Evolutionary conservation across 768 basidiomycete genomes (phyloP).

Genomic region (Paxillus ammoniavirescens): DNA sequence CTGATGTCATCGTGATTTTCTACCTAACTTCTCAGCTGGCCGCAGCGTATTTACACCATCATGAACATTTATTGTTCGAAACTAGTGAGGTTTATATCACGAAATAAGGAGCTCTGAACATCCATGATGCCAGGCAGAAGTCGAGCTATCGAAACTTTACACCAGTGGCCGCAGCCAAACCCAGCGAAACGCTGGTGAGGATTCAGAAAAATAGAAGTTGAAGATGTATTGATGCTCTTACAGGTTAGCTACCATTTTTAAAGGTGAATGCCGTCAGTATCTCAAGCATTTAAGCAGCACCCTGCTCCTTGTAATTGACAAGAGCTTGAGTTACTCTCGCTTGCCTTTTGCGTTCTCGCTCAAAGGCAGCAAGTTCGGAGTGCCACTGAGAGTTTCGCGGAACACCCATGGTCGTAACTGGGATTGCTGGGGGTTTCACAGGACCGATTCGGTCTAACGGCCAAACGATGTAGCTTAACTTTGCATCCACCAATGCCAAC

Average conservation of each 20-base stretch:
- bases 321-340: slow-evolving; percentile 14
- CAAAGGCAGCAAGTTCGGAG: slow-evolving; percentile 29
- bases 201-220: not conserved
- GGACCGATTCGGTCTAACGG: slow-evolving; percentile 48
- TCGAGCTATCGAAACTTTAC: too few species aligned
- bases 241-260: not conserved
- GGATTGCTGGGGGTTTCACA: slow-evolving; percentile 22
- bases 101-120: too few species aligned
- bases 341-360: slow-evolving; percentile 27
- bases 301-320: not conserved
- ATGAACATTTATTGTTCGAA: too few species aligned
- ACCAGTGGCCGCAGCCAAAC: too few species aligned
- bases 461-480: slow-evolving; percentile 50
- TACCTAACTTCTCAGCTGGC: too few species aligned
- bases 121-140: too few species aligned
- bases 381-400: slow-evolving; percentile 25
- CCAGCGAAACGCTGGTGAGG: not conserved
- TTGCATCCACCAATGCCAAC: slow-evolving; percentile 49
- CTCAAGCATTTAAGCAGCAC: not conserved
- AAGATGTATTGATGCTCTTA: too few species aligned
- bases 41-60: too few species aligned
- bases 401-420: slow-evolving; percentile 13
- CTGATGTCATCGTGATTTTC: too few species aligned
- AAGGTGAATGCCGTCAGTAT: not conserved
- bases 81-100: too few species aligned